phyloP scores from a whole-genome alignment of 2,329 filamentous ascomycete genomes.

The Aspergillus flavus region DNA sequence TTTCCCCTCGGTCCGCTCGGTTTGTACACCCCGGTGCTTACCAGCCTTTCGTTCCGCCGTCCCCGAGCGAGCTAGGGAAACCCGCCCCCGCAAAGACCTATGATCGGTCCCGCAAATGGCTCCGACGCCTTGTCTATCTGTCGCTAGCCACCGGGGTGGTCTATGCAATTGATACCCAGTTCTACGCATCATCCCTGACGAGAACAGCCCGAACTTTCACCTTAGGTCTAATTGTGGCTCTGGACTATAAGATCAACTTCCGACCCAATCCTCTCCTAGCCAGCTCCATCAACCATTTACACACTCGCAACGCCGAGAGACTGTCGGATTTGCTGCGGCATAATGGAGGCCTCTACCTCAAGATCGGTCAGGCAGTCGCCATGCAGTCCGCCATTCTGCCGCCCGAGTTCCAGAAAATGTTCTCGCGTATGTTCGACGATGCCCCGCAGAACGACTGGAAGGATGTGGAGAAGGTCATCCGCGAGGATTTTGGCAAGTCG shows the following conservation, averaged over 20 bases:
- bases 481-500: conserved; percentile 81
- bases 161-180: conserved; percentile 70
- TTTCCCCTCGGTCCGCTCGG: conserved; percentile 14
- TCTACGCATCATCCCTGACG: conserved; percentile 77
- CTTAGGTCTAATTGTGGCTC: conserved; percentile 74
- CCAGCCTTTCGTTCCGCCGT: conserved; percentile 72
- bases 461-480: conserved; percentile 81
- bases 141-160: conserved; percentile 61
- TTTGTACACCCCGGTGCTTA: conserved; percentile 51
- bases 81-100: conserved; percentile 73
- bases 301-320: conserved; percentile 79
- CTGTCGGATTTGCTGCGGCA: conserved; percentile 77
- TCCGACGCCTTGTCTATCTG: conserved; percentile 69
- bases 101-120: conserved; percentile 70
- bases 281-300: conserved; percentile 73
- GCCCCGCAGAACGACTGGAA: conserved; percentile 90
- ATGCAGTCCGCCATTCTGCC: conserved; percentile 97
- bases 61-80: conserved; percentile 75
- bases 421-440: conserved; percentile 95
- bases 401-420: conserved; percentile 95
- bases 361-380: conserved; percentile 96
- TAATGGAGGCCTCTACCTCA: conserved; percentile 93
- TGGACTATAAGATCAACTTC: conserved; percentile 98
- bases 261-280: conserved; percentile 74
- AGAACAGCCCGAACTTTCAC: conserved; percentile 82